These are phyloP conservation scores for Datura wrightii DNA, from an alignment of 257 asterid species.

Conservation along the genomic window DNA sequence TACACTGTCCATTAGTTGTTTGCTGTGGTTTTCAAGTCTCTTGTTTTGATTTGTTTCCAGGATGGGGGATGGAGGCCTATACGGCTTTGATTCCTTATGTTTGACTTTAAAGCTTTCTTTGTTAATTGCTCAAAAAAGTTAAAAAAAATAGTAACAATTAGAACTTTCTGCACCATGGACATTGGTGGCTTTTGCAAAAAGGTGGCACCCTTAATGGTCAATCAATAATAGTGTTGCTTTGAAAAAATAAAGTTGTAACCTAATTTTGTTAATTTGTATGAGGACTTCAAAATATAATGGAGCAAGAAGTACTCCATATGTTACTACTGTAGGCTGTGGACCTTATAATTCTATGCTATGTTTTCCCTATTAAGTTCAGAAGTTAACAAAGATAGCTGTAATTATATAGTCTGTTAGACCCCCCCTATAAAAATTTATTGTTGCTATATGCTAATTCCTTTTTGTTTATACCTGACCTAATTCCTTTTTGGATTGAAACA, in stretches of 20 bases:
- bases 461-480: not conserved
- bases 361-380: not conserved
- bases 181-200: slow-evolving; percentile 1
- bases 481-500: slow-evolving; percentile 20
- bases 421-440: not conserved
- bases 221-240: not conserved
- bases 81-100: not conserved
- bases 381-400: not conserved
- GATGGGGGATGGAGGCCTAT: not conserved
- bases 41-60: not conserved
- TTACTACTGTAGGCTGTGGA: not conserved
- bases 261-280: not conserved
- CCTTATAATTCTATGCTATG: not conserved
- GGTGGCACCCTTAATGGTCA: not conserved
- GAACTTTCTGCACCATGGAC: not conserved
- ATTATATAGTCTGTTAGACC: not conserved
- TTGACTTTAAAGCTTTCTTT: not conserved
- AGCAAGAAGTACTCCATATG: not conserved
- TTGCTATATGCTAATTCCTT: not conserved
- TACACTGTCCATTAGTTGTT: not conserved
- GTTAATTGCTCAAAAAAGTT: not conserved
- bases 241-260: not conserved
- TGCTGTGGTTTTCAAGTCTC: not conserved
- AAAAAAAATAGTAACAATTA: not conserved
- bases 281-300: not conserved